Base-by-base conservation (phyloP, 805 yeast species). In the Starmerella stigmatis region DNA sequence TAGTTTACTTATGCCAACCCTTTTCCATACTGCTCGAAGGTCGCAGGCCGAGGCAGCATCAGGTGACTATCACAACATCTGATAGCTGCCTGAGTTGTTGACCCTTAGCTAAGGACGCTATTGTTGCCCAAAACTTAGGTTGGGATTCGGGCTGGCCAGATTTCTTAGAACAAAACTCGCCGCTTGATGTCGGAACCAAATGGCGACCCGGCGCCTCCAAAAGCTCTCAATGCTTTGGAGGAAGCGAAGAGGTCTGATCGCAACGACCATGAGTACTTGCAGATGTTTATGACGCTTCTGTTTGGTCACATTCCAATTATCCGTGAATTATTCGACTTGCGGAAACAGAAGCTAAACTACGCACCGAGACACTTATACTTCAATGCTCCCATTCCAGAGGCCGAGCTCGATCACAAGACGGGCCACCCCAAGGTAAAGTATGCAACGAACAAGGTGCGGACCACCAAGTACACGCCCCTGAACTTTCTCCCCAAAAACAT, bases 391-490 rank as follows among this genome's bases (percentile, higher is more conserved):
- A 60, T 76, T 32, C 81, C 81, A 1, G 61, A 58, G 5, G 60
- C 65, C 17, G 65, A 66, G 63, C 52, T 54, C 6, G 67, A 71
- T 46, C 86, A 92, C 1, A 75, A 71, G 19, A 72, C 78, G 1
- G 79, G 81, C 12, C 71, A 73, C 29, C 83, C 89, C 1, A 59
- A 57, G 16, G 68, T 70, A 0, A 60, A 63, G n/a, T 89, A 82
- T 59, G 78, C 94, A 10, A 73, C 96, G 57, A 89, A 89, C 68
- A 88, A 92, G 63, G 85, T 92, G 55, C 77, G 96, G 67, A 86
- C 97, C 0, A 86, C 98, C 2, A 89, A 86, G 66, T 89, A 89
- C 64, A 89, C 96, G 2, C 96, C 97, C 5, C 60, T 92, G 37
- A 70, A 86, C 8, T 89, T 89, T 59, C 53, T 92, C 25, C 97